Evolutionary conservation across 768 basidiomycete species (phyloP), one percentile per base, ranked within the genome.

Genomic region (Piloderma croceum): DNA sequence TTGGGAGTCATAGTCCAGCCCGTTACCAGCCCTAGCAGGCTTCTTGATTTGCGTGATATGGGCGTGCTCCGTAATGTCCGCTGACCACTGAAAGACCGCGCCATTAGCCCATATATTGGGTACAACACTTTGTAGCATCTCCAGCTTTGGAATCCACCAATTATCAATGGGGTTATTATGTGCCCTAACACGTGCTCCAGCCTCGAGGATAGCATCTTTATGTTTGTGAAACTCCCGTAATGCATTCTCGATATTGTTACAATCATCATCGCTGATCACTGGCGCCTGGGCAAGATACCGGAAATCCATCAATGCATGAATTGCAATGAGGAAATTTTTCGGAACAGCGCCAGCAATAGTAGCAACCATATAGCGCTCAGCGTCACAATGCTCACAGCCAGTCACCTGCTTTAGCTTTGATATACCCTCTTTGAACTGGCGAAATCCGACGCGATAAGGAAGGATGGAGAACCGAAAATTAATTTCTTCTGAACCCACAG

Each of bases 91-190:
- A 5, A 56, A 50, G 3, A 60, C 38, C 5, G 48, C 53, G 0
- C 68, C 69, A 36, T 56, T 58, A 1, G 22, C 25, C 3, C 36
- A 34, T 13, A 62, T 62, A 38, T 52, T 63, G 1, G 38, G 15
- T 3, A 43, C 31, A 4, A 69, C 54, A 27, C 56, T 62, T 15
- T 67, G 64, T 18, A 68, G 44, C 12, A 65, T 47, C 38, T 68
- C 64, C 7, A 70, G 59, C 45, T 74, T 74, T 2, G 64, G 68
- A 31, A 73, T 71, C 13, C 60, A 36, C 50, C 60, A 73, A 38
- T 69, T 45, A 6, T 61, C 24, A 17, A 66, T 59, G 1, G 53
- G 39, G 13, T 18, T 39, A 3, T 53, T 41, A 10, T 33, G 44
- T 29, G 53, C 52, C 15, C 63, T 61, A n/a, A 31, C 15, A 15